These are phyloP conservation scores for Skeletonema grethae DNA, from an alignment of 108 stramenopile species.

Conservation along the genomic window DNA sequence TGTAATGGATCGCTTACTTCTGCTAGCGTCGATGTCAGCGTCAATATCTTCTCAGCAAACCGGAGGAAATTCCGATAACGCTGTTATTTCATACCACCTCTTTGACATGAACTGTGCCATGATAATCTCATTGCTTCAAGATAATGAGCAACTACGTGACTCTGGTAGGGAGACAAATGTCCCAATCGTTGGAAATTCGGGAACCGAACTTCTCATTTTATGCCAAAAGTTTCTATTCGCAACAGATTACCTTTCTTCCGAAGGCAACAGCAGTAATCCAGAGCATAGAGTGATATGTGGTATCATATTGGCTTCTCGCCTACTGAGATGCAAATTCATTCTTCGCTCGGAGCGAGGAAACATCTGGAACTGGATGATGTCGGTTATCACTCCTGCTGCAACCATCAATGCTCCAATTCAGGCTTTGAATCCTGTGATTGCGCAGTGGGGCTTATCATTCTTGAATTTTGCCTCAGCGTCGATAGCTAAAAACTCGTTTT, in stretches of 20 bases:
- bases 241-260: conserved; percentile 6
- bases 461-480: conserved; percentile 33
- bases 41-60: background rate
- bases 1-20: conserved; percentile 33
- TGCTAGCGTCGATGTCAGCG: conserved; percentile 32
- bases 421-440: conserved; percentile 31
- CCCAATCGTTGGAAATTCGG: conserved; percentile 3
- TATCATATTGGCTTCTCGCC: conserved; percentile 35
- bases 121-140: conserved; percentile 32
- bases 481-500: background rate
- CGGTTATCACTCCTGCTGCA: conserved; percentile 28
- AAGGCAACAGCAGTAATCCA: conserved; percentile 8
- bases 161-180: background rate
- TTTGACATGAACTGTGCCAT: conserved; percentile 47
- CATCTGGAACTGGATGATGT: conserved; percentile 41
- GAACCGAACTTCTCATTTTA: conserved; percentile 40
- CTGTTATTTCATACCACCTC: conserved; percentile 18
- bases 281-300: conserved; percentile 38
- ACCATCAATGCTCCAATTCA: conserved; percentile 20
- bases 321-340: conserved; percentile 35
- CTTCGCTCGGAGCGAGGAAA: conserved; percentile 27
- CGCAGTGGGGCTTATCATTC: conserved; percentile 39
- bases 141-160: background rate
- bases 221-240: conserved; percentile 48
- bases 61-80: conserved; percentile 2